Base-by-base conservation (phyloP, 1,284 basidiomycete species). In the Rhodotorula sp. region DNA sequence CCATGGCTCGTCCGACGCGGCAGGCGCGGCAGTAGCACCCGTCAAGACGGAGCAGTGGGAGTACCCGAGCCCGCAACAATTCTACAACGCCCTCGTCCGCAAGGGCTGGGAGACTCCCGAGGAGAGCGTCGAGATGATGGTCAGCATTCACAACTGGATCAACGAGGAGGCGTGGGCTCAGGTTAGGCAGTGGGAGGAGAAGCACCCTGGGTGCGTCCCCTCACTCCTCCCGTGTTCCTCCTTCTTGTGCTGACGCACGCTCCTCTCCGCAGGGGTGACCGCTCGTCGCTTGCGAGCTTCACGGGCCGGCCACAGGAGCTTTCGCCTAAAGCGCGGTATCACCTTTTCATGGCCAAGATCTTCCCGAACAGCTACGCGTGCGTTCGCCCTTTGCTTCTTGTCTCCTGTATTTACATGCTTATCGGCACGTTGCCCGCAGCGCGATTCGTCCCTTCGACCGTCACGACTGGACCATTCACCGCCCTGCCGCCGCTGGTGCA, bases 41-140 rank as follows among this genome's bases (percentile, higher is more conserved):
- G 57, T 41, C 48, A 66, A 64, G 72, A 61, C 74, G 22, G 78
- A 78, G 29, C 82, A 83, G 61, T 99, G 97, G 97, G 95, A 97
- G 80, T 99, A 99, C 82, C 97, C 97, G 1, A 95, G 92, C 10
- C 94, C 96, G 4, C 95, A 99, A 83, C 96, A 99, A 81, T 99
- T 99, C 81, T 96, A 99, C 83, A 98, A 98, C 81, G 97, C 97
- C 0, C 86, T 99, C 13, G 92, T 93, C 25, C 85, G 95, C 76
- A 99, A 99, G 81, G 97, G 97, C 2, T 95, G 92, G 92, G 94
- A 97, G 82, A 97, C 97, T 7, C 94, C 94, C 0, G 95, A 97
- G 82, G 94, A 98, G 80, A 90, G 94, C 81, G 88, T 99, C 54
- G 94, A 96, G 81, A 93, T 89, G 59, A 97, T 99, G 91, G 97